Evolutionary conservation across 228 moss, liverwort and hornwort genomes (phyloP), one percentile per base, ranked within the genome.

Genomic region (Sphagnum magellanicum): DNA sequence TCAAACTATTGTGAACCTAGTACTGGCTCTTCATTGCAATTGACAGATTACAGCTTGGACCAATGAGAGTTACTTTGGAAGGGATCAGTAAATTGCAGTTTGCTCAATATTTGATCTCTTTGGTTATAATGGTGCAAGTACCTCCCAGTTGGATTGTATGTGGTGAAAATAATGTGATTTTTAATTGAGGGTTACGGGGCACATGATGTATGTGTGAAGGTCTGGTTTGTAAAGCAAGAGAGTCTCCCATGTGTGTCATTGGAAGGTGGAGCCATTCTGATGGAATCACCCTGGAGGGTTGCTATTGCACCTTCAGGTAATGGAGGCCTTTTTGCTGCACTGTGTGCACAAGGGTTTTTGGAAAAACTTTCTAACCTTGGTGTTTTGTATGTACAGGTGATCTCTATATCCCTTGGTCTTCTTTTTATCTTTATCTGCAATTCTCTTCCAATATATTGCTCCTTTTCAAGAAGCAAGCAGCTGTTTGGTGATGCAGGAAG

Each of bases 161-260:
- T 32, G 32, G 32, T 32, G 32, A 32, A 32, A 32, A 32, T 32
- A 32, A 32, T 32, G 32, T 32, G 32, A 32, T 32, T 32, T 32
- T 32, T 32, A 32, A 32, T 32, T 32, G 32, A 32, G 32, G 32
- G 32, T 32, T 32, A 32, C 1, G 68, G 74, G 50, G 52, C 50
- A 63, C 63, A 74, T 79, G 61, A 55, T 55, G 55, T 32, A 12
- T 55, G 55, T 8, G 55, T 8, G 52, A 85, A 95, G 95, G 92
- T 95, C 68, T 89, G 92, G 90, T 95, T 95, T 81, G 74, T 95
- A 58, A 90, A 89, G 77, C 95, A 95, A 83, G 84, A 76, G 61
- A 92, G 92, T 78, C 70, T 95, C 70, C 95, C 92, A 4, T 95
- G 95, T 71, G 75, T 92, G 60, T 79, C 78, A 68, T 71, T 72